Base-by-base conservation (phyloP, 2,329 filamentous ascomycete species). In the Fusarium illudens region DNA sequence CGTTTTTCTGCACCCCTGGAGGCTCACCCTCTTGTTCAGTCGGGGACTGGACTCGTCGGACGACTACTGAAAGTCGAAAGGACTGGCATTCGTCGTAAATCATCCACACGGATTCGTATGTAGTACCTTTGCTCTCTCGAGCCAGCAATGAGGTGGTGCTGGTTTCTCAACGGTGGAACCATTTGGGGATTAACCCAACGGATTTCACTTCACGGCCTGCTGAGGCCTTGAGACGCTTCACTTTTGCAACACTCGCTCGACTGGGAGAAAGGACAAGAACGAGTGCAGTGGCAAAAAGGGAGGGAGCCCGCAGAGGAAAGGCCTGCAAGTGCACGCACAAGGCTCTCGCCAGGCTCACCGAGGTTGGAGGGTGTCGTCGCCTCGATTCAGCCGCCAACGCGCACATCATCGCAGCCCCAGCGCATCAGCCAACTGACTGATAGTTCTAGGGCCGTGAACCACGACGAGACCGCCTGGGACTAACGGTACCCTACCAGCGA, bases 41-140 rank as follows among this genome's bases (percentile, higher is more conserved):
- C 33, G 32, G 34, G 50, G 44, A 20, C 42, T 50, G 44, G 32
- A 17, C 25, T 25, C 17, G 52, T 39, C 51, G 46, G 55, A 49
- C 32, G 51, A 53, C 53, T 56, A 59, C 57, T 65, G 33, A 53
- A 39, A 53, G 25, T 44, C 39, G 50, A 54, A 64, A 61, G 68
- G 60, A 57, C 56, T 54, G 62, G 54, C 36, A 48, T 60, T 51
- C 30, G 64, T 76, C 76, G 75, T 78, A 79, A 79, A 77, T 74
- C 46, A 77, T 79, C 76, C 76, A 67, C 60, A 69, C 69, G 76
- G 76, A 77, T 77, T 65, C 72, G 71, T 79, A 79, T 77, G 69
- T 79, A 79, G 76, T 75, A 74, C 65, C 53, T 70, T 61, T 68
- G 62, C 62, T 62, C 69, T 64, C 51, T 49, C 61, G 60, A 52